Conservation (phyloP, 2,329 filamentous ascomycete genomes). For the Volutella citrinella region DNA sequence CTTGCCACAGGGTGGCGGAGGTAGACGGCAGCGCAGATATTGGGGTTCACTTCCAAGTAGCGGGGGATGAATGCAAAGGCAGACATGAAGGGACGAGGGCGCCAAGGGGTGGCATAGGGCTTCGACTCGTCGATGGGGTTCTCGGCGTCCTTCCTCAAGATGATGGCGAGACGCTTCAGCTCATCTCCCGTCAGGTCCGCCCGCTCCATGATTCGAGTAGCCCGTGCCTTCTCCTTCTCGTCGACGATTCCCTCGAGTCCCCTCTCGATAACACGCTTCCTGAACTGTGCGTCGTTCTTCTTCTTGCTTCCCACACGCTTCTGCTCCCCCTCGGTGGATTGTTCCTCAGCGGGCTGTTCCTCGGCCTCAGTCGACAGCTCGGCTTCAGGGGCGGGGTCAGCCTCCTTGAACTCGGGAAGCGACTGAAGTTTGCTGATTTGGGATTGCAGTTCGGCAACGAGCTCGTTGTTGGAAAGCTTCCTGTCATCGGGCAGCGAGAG, state of each 20-base stretch:
- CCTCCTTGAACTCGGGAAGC: slow-evolving; percentile 30
- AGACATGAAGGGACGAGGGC: slow-evolving; percentile 79
- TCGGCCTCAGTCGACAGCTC: slow-evolving; percentile 4
- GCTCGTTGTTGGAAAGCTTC: slow-evolving; percentile 25
- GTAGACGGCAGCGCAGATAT: slow-evolving; percentile 93
- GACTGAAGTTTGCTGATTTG: slow-evolving; percentile 33
- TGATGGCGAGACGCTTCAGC: slow-evolving; percentile 48
- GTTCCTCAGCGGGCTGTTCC: slow-evolving; percentile 16
- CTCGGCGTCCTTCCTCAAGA: slow-evolving; percentile 63
- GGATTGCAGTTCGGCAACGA: slow-evolving; percentile 30
- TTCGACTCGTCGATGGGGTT: slow-evolving; percentile 76
- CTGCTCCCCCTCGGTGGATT: slow-evolving; percentile 15
- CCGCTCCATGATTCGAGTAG: slow-evolving; percentile 29
- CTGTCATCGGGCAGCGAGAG: slow-evolving; percentile 41
- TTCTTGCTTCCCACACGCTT: slow-evolving; percentile 26
- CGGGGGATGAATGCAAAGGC: slow-evolving; percentile 93
- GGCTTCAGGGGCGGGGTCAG: slow-evolving; percentile 16
- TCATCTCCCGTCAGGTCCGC: slow-evolving; percentile 45
- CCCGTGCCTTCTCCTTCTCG: slow-evolving; percentile 29
- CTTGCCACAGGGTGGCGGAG: slow-evolving; percentile 89
- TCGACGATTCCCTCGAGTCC: slow-evolving; percentile 30
- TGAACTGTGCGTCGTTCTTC: no score
- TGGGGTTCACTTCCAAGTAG: slow-evolving; percentile 97
- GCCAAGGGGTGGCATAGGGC: slow-evolving; percentile 90
- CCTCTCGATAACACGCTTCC: slow-evolving; percentile 32